These are phyloP conservation scores for Cryptosporidium ubiquitum DNA, from an alignment of 169 alveolate genomes.

Conservation along the genomic window DNA sequence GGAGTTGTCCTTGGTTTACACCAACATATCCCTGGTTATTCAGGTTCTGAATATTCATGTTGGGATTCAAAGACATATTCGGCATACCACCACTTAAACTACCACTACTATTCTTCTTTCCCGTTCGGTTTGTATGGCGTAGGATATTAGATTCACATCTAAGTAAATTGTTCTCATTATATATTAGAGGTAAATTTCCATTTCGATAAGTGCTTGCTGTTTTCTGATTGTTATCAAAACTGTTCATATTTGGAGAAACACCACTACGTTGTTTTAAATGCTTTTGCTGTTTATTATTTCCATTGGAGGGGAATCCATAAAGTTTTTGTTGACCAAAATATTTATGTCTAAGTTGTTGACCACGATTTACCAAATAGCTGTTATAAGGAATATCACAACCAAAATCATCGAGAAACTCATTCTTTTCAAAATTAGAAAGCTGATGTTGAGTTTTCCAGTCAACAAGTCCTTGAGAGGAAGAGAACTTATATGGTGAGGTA, in stretches of 20 bases:
- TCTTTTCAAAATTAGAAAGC: not conserved
- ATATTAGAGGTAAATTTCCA: not conserved
- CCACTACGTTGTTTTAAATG: slow-evolving; percentile 28
- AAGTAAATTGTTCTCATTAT: not conserved
- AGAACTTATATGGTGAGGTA: not conserved
- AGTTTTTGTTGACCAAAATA: slow-evolving; percentile 29
- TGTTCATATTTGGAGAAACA: slow-evolving; percentile 5
- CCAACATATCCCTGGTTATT: not conserved
- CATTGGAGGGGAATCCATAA: slow-evolving; percentile 15
- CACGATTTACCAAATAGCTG: not conserved
- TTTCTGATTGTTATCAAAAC: slow-evolving; percentile 17
- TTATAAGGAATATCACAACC: slow-evolving; percentile 35
- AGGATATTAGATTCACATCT: not conserved
- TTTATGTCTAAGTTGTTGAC: slow-evolving; percentile 44
- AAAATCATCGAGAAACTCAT: slow-evolving; percentile 28
- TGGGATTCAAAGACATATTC: not conserved
- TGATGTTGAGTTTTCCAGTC: slow-evolving; percentile 50
- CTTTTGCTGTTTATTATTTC: slow-evolving; percentile 30
- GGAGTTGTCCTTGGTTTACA: slow-evolving; percentile 12
- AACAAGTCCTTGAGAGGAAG: not conserved
- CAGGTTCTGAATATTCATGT: not conserved
- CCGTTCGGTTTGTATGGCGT: not conserved
- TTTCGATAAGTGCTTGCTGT: slow-evolving; percentile 6
- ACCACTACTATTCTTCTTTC: slow-evolving; percentile 16
- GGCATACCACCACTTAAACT: not conserved